Evolutionary conservation across 345 rosid species (phyloP).

Genomic region (Euphorbia peplus): DNA sequence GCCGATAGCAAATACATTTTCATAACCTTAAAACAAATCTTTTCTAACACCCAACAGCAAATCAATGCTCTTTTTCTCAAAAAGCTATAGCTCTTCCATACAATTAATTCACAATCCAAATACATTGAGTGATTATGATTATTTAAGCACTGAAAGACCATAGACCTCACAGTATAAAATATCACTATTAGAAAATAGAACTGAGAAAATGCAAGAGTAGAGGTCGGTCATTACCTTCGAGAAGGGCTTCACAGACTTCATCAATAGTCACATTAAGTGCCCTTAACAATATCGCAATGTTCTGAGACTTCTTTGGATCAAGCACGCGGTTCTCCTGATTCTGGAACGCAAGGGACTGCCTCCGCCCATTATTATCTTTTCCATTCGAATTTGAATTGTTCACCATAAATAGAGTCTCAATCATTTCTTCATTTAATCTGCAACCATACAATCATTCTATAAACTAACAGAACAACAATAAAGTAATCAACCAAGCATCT

Average conservation of each 20-base stretch:
- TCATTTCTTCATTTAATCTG: slow-evolving; percentile 97
- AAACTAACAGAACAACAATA: slow-evolving; percentile 6
- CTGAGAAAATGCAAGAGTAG: background rate
- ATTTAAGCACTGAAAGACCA: background rate
- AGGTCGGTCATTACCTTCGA: slow-evolving; percentile 54
- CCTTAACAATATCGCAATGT: slow-evolving; percentile 82
- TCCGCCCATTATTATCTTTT: slow-evolving; percentile 39
- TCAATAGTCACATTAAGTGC: slow-evolving; percentile 89
- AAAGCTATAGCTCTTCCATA: no score
- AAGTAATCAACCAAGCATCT: background rate
- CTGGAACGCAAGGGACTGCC: slow-evolving; percentile 27
- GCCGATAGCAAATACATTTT: background rate
- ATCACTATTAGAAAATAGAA: background rate
- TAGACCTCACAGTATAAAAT: background rate
- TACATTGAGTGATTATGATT: background rate
- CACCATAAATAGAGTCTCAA: slow-evolving; percentile 74
- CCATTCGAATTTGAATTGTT: slow-evolving; percentile 46
- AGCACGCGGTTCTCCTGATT: slow-evolving; percentile 69
- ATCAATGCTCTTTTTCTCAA: background rate
- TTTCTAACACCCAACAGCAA: background rate
- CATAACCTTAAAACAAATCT: background rate
- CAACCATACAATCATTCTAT: slow-evolving; percentile 22
- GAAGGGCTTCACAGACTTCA: slow-evolving; percentile 91
- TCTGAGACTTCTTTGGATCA: slow-evolving; percentile 90
- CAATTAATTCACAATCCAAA: no score